These are phyloP conservation scores for Tetragonia tetragonoides DNA, from an alignment of 148 eudicot genomes.

Conservation along the genomic window DNA sequence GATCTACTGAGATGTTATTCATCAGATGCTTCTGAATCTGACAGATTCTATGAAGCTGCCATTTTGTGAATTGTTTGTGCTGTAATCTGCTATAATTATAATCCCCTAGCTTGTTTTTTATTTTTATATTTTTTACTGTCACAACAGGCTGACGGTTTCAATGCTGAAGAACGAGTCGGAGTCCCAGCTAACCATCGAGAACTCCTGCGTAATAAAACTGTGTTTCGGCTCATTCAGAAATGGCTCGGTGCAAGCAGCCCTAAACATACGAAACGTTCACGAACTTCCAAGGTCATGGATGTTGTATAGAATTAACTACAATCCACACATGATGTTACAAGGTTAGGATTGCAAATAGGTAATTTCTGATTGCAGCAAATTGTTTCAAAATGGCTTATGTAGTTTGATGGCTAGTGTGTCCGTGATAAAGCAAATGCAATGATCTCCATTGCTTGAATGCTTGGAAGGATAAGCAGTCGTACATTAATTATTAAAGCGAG, in stretches of 20 bases:
- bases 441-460: too few relatives aligned
- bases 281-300: slow-evolving; percentile 61
- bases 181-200: slow-evolving; percentile 58
- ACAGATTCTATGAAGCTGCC: too few relatives aligned
- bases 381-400: too few relatives aligned
- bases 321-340: neutral
- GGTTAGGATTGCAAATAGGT: neutral
- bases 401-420: too few relatives aligned
- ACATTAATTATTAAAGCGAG: too few relatives aligned
- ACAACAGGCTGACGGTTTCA: slow-evolving; percentile 75
- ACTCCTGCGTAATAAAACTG: slow-evolving; percentile 52
- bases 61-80: neutral
- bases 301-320: neutral
- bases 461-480: too few relatives aligned
- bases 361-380: neutral
- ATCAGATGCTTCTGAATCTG: neutral
- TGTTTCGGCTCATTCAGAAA: slow-evolving; percentile 53
- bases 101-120: neutral
- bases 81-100: neutral
- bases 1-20: neutral
- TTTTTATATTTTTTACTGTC: neutral
- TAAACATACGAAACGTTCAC: slow-evolving; percentile 27
- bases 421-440: too few relatives aligned
- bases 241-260: slow-evolving; percentile 60
- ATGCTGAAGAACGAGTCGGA: slow-evolving; percentile 67